Evolutionary conservation across 148 eudicot species (phyloP).

Genomic region (Drosera capensis): DNA sequence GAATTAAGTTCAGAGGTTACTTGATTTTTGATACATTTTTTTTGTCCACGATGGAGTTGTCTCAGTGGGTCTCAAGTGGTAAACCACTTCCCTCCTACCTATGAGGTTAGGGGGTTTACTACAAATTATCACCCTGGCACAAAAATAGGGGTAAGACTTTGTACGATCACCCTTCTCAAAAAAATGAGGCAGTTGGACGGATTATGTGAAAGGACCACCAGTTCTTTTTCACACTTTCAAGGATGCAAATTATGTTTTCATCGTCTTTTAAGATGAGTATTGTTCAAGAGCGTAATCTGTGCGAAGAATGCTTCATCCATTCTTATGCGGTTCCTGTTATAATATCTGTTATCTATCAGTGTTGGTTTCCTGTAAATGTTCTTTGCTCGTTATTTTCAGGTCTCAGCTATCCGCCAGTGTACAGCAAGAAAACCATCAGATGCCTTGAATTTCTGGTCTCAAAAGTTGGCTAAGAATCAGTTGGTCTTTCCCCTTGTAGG

Average conservation of each 20-base stretch:
- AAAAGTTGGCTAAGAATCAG: slow-evolving; percentile 15
- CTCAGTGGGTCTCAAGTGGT: no score
- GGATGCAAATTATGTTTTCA: not conserved
- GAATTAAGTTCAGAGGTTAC: no score
- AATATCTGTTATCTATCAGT: not conserved
- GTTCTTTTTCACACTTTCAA: no score
- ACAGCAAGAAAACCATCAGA: slow-evolving; percentile 7
- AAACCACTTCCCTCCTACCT: no score
- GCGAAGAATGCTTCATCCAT: not conserved
- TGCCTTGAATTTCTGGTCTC: slow-evolving; percentile 10
- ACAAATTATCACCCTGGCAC: no score
- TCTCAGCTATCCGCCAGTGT: slow-evolving; percentile 11
- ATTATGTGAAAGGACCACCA: no score
- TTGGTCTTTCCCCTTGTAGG: slow-evolving; percentile 12
- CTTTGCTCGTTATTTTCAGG: slow-evolving; percentile 18
- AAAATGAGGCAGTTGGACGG: no score
- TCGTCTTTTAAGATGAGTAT: not conserved
- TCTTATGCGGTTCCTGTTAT: not conserved
- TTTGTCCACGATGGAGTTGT: no score
- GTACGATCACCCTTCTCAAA: no score
- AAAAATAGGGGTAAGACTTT: no score
- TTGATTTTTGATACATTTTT: no score
- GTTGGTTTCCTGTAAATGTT: not conserved
- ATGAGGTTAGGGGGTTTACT: no score
- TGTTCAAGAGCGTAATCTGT: not conserved